phyloP scores from a whole-genome alignment of 306 rosid species.

The Malus sieversii region DNA sequence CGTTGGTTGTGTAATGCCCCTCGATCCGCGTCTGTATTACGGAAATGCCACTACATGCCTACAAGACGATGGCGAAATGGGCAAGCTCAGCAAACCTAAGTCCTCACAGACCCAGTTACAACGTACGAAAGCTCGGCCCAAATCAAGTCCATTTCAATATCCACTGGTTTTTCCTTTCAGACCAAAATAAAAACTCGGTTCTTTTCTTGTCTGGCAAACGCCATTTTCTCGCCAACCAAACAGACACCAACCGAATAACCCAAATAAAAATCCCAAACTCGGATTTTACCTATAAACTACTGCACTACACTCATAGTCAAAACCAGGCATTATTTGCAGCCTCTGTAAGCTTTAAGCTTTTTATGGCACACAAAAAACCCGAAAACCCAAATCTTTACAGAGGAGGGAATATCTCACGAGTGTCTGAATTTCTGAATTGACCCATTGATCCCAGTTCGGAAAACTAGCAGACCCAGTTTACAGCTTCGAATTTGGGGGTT shows the following conservation, averaged over 20 bases:
- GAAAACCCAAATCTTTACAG: background rate
- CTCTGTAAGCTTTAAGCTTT: background rate
- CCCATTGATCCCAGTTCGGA: background rate
- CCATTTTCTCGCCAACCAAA: background rate
- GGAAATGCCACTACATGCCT: background rate
- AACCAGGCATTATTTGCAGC: background rate
- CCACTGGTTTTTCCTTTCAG: background rate
- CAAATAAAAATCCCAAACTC: background rate
- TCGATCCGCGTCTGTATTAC: background rate
- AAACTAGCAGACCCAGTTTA: background rate
- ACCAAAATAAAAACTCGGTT: background rate
- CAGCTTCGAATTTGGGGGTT: background rate
- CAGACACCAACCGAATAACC: background rate
- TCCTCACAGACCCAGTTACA: background rate
- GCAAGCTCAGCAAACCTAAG: background rate
- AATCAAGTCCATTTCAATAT: background rate
- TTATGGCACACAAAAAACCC: background rate
- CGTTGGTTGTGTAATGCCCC: background rate
- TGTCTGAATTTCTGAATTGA: background rate
- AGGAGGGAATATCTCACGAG: background rate
- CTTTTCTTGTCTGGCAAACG: background rate
- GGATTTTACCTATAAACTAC: background rate
- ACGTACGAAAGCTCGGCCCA: background rate
- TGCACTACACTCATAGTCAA: background rate
- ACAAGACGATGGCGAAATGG: background rate